Percentiles rank a stretch among this genome's conserved stretches.
phyloP scores from a whole-genome alignment of 805 yeast species.

The Candida hungchunana region DNA sequence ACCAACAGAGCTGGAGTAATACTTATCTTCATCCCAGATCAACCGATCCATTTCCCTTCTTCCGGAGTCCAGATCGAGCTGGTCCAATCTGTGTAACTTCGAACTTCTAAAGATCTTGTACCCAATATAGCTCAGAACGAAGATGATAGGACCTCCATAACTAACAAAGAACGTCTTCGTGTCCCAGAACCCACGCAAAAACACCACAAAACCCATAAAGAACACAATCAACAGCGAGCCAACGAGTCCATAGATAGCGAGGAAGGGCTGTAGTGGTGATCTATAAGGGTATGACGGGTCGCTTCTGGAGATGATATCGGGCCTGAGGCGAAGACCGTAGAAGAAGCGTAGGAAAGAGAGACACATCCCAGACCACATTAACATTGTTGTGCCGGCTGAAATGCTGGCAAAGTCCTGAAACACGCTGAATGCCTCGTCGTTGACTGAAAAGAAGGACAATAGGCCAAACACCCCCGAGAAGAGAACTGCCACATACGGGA shows the following conservation, averaged over 20 bases:
- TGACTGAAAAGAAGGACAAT: conserved; percentile 56
- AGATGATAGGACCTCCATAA: conserved; percentile 57
- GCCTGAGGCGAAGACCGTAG: conserved; percentile 54
- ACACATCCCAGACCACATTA: conserved; percentile 78
- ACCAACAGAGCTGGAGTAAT: conserved; percentile 30
- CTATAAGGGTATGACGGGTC: conserved; percentile 64
- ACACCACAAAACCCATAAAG: conserved; percentile 60
- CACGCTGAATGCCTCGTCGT: conserved; percentile 52
- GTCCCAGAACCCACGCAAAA: conserved; percentile 54
- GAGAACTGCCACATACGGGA: conserved; percentile 66
- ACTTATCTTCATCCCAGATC: conserved; percentile 73
- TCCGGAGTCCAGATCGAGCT: conserved; percentile 78
- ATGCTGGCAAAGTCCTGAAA: conserved; percentile 65
- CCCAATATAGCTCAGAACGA: conserved; percentile 45
- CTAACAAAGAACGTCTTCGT: conserved; percentile 58
- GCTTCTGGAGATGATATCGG: conserved; percentile 60
- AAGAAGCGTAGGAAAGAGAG: conserved; percentile 59
- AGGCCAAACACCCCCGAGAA: conserved; percentile 59
- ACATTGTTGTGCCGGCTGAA: conserved; percentile 68
- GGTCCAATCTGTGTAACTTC: conserved; percentile 61
- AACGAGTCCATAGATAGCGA: conserved; percentile 57
- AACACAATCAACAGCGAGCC: conserved; percentile 49
- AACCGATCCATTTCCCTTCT: conserved; percentile 77
- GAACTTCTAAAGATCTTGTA: conserved; percentile 61
- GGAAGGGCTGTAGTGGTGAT: conserved; percentile 66